A percentile compares a stretch with the other conserved stretches of the same genome.
These are phyloP conservation scores for Craterostigma plantagineum DNA, from an alignment of 257 asterid genomes.

Conservation along the genomic window DNA sequence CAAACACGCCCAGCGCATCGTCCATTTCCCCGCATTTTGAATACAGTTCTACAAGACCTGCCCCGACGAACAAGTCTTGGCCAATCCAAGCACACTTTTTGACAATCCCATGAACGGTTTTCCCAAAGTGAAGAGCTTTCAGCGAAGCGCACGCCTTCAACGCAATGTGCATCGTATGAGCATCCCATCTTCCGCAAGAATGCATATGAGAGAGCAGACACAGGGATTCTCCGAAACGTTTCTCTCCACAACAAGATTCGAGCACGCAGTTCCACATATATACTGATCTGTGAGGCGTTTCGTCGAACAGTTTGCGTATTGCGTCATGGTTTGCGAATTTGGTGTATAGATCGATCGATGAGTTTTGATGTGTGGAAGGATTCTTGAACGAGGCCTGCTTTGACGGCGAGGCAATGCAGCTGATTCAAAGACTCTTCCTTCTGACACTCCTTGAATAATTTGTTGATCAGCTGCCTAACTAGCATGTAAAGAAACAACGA, in stretches of 20 bases:
- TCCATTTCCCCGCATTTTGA: slow-evolving; percentile 48
- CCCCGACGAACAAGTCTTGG: slow-evolving; percentile 44
- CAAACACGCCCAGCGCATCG: slow-evolving; percentile 37
- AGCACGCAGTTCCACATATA: slow-evolving; percentile 27
- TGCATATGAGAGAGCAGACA: slow-evolving; percentile 22
- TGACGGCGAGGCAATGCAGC: slow-evolving; percentile 26
- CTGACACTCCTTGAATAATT: slow-evolving; percentile 26
- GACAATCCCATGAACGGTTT: slow-evolving; percentile 35
- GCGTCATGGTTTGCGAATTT: slow-evolving; percentile 8
- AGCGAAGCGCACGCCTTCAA: slow-evolving; percentile 54
- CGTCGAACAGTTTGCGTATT: slow-evolving; percentile 54
- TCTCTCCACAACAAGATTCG: slow-evolving; percentile 19
- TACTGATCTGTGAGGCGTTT: slow-evolving; percentile 25
- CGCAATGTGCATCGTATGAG: slow-evolving; percentile 20
- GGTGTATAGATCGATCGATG: slow-evolving; percentile 7
- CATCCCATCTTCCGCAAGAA: slow-evolving; percentile 22
- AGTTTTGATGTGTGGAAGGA: slow-evolving; percentile 18
- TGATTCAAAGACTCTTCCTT: slow-evolving; percentile 20
- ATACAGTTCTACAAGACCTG: slow-evolving; percentile 41
- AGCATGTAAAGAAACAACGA: slow-evolving; percentile 14
- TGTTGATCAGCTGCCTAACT: slow-evolving; percentile 15
- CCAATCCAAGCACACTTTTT: slow-evolving; percentile 20
- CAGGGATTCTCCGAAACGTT: slow-evolving; percentile 22
- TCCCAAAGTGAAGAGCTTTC: slow-evolving; percentile 24
- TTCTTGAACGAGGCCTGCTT: slow-evolving; percentile 18